phyloP scores from a whole-genome alignment of 805 yeast species.

The Metschnikowia colocasiae region DNA sequence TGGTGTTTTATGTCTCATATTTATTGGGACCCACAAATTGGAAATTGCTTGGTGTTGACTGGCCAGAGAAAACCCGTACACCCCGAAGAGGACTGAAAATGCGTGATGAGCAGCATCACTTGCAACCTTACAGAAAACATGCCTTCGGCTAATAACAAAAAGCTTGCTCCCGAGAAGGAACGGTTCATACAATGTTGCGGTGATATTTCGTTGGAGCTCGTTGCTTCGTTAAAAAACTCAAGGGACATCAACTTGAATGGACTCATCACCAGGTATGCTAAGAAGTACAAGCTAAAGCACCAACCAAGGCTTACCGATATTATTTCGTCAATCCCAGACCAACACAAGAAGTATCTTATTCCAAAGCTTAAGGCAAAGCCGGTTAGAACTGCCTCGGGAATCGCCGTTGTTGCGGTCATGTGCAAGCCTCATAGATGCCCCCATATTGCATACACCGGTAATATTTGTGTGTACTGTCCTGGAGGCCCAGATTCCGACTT shows the following conservation, averaged over 20 bases:
- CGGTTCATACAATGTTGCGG: slow-evolving; percentile 90
- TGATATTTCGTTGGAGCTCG: slow-evolving; percentile 83
- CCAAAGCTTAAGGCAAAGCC: slow-evolving; percentile 98
- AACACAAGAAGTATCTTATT: slow-evolving; percentile 81
- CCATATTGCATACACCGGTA: slow-evolving; percentile 97
- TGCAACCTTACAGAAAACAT: slow-evolving; percentile 12
- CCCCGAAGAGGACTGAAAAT: not conserved
- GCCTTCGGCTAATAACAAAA: slow-evolving; percentile 39
- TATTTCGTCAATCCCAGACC: slow-evolving; percentile 92
- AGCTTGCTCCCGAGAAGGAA: slow-evolving; percentile 86
- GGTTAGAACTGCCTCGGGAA: slow-evolving; percentile 96
- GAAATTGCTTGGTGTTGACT: not conserved
- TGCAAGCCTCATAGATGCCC: slow-evolving; percentile 99
- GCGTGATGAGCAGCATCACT: slow-evolving; percentile 4
- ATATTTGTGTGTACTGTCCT: slow-evolving; percentile 97
- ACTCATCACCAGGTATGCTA: slow-evolving; percentile 75
- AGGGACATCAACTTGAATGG: slow-evolving; percentile 89
- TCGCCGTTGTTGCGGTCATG: slow-evolving; percentile 99
- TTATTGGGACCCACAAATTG: not conserved
- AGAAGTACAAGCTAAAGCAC: slow-evolving; percentile 83
- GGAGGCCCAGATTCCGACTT: slow-evolving; percentile 99
- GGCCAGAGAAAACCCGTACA: slow-evolving; percentile 6
- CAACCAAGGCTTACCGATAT: slow-evolving; percentile 96
- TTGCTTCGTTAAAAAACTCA: slow-evolving; percentile 66
- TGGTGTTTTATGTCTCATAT: not conserved